Evolutionary conservation across 2,329 filamentous ascomycete genomes (phyloP), one percentile per base, ranked within the genome.

Genomic region (Lachnellula hyalina): DNA sequence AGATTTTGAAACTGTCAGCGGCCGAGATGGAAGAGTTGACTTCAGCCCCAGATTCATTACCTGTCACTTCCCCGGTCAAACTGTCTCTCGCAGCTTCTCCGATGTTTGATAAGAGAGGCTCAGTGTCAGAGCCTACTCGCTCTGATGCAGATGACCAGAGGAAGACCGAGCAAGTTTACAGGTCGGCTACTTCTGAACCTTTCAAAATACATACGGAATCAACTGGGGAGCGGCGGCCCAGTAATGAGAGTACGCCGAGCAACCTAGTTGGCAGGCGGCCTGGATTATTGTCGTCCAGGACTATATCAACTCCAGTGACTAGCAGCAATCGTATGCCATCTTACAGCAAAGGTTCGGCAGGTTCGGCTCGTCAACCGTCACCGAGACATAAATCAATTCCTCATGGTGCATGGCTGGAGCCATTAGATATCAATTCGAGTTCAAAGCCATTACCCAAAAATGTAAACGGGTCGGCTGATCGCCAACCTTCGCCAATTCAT

Each of bases 11-110:
- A 38, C 72, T 85, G 25, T 83, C 82, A 0, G 79, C 79, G 7
- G 77, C 74, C 38, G 79, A 83, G 63, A 83, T 85, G 65, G 77
- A 82, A 51, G 77, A 81, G 56, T 69, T 86, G 55, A 77, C 79
- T 14, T 77, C 75, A 28, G 75, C 78, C 1, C 80, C 81, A 5
- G 79, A 82, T 28, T 84, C 82, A 0, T 70, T 86, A 2, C 82
- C 83, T 12, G 68, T 85, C 0, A 77, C 78, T 1, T 68, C 76
- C 14, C 68, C 77, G 2, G 66, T 68, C 19, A 57, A 55, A 66
- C 62, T 70, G 59, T 68, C 72, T 62, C 67, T 71, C 55, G 51
- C 67, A 51, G 59, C 54, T 11, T 66, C 58, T 36, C 64, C 63
- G n/a, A 28, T 60, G 1, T 53, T 65, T 25, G 61, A 63, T 5